A percentile compares a stretch with the other conserved stretches of the same genome.
Evolutionary conservation across 2,329 filamentous ascomycete genomes (phyloP).

Genomic region (Botrytis aclada): DNA sequence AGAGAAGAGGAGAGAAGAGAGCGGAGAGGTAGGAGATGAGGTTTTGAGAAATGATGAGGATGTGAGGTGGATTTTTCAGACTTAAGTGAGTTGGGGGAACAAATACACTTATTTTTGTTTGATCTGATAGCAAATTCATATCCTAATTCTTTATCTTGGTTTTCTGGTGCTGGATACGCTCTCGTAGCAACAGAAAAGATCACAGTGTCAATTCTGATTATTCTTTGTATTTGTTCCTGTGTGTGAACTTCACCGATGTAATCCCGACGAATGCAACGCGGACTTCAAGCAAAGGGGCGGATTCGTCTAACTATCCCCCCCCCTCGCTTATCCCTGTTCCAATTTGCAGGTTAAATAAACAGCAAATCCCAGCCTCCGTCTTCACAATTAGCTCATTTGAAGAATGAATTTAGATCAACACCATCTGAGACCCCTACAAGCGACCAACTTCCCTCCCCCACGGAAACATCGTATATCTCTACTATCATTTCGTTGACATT

Average conservation of each 20-base stretch:
- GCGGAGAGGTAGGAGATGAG: constrained; percentile 55
- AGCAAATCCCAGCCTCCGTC: not conserved
- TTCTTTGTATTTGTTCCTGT: not conserved
- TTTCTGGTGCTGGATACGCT: too few species aligned
- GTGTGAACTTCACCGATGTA: not conserved
- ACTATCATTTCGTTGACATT: not conserved
- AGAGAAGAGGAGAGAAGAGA: constrained; percentile 42
- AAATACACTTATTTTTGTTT: not conserved
- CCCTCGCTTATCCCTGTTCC: not conserved
- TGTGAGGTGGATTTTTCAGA: constrained; percentile 62
- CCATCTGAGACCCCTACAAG: not conserved
- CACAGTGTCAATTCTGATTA: not conserved
- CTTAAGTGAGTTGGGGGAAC: constrained; percentile 4
- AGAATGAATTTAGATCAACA: not conserved
- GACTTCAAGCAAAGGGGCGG: not conserved
- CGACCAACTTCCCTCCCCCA: not conserved
- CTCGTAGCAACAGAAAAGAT: too few species aligned
- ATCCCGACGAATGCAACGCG: not conserved
- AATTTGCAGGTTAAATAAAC: not conserved
- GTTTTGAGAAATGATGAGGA: constrained; percentile 55
- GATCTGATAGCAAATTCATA: too few species aligned
- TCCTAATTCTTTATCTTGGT: not conserved
- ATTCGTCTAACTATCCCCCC: rapidly evolving
- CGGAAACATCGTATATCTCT: not conserved
- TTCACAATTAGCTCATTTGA: not conserved